Percentiles rank a stretch among this genome's conserved stretches.
phyloP scores from a whole-genome alignment of 805 yeast species.

The Hanseniaspora pseudoguilliermondii region DNA sequence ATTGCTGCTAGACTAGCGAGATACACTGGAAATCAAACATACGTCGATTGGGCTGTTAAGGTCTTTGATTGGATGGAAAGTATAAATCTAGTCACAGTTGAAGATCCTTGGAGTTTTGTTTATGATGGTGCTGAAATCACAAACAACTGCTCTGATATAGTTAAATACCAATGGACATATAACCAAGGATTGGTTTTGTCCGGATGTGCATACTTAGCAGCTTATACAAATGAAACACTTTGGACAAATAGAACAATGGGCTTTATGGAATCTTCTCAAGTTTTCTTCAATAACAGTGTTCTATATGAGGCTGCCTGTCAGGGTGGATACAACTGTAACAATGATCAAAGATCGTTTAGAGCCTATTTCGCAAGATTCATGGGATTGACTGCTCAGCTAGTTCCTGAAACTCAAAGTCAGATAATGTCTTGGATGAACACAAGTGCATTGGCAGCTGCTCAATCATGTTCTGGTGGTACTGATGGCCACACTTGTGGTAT shows the following conservation, averaged over 20 bases:
- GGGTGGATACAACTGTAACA: constrained; percentile 41
- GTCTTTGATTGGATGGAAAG: constrained; percentile 51
- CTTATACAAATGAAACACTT: constrained; percentile 39
- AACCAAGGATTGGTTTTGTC: constrained; percentile 55
- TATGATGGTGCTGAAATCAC: constrained; percentile 53
- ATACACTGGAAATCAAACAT: constrained; percentile 40
- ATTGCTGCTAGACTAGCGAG: constrained; percentile 51
- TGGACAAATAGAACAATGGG: constrained; percentile 40
- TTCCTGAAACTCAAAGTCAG: constrained; percentile 35
- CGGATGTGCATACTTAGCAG: constrained; percentile 60
- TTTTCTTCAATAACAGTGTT: constrained; percentile 40
- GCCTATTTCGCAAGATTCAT: constrained; percentile 55
- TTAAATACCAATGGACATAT: constrained; percentile 50
- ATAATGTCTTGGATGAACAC: constrained; percentile 33
- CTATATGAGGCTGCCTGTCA: constrained; percentile 57
- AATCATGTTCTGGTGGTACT: constrained; percentile 57
- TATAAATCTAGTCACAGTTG: constrained; percentile 34
- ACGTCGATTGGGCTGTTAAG: constrained; percentile 38
- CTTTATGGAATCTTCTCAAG: constrained; percentile 35
- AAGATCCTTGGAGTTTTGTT: constrained; percentile 45
- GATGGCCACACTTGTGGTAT: constrained; percentile 70
- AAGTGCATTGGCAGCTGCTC: constrained; percentile 57
- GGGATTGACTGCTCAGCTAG: constrained; percentile 43
- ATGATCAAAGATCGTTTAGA: constrained; percentile 65
- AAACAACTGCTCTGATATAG: constrained; percentile 30